Percentiles rank a stretch among this genome's conserved stretches.
These are phyloP conservation scores for Lonicera japonica DNA, from an alignment of 129 eudicot genomes.

Conservation along the genomic window DNA sequence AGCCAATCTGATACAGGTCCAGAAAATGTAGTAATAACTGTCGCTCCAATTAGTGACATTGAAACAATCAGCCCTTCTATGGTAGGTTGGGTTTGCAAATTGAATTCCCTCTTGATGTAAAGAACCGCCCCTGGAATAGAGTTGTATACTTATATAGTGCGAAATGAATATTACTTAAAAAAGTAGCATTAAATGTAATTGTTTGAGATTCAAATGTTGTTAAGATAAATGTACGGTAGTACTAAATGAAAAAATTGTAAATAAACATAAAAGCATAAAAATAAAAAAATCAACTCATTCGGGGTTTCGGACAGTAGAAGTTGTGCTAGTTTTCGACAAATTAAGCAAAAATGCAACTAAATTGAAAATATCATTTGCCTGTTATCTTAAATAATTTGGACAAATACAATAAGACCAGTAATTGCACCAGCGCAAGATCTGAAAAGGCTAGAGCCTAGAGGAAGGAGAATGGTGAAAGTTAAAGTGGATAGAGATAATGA, in stretches of 20 bases:
- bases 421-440: too few relatives aligned
- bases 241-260: background rate
- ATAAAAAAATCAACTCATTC: background rate
- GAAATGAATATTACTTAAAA: background rate
- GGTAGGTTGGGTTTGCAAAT: conserved; percentile 55
- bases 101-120: conserved; percentile 64
- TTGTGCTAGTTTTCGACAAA: background rate
- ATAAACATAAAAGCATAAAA: background rate
- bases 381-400: background rate
- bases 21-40: conserved; percentile 78
- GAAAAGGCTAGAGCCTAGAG: too few relatives aligned
- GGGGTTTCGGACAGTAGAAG: background rate
- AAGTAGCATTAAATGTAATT: background rate
- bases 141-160: background rate
- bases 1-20: conserved; percentile 74
- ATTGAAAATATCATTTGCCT: too few relatives aligned
- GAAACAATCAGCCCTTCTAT: conserved; percentile 74
- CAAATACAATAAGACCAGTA: too few relatives aligned
- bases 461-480: too few relatives aligned
- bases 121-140: conserved; percentile 53
- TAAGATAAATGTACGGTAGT: background rate
- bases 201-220: background rate
- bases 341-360: background rate
- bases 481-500: too few relatives aligned
- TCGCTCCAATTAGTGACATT: conserved; percentile 93